phyloP scores from a whole-genome alignment of 805 yeast species.

The Komagataella populi region DNA sequence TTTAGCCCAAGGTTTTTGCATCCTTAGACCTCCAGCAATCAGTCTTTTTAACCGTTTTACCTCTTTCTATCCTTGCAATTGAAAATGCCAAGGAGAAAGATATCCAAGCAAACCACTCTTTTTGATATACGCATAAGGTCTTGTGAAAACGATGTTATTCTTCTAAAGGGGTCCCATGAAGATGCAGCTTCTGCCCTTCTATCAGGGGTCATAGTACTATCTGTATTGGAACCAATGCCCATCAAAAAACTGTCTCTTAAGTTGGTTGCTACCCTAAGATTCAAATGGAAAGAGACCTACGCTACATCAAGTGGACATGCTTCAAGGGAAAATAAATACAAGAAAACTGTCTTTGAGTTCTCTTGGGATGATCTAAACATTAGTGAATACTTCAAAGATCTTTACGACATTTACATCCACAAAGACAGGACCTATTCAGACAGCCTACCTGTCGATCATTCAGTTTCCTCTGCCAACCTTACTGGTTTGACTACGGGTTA shows the following conservation, averaged over 20 bases:
- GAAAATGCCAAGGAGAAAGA: not conserved
- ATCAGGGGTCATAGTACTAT: slow-evolving; percentile 65
- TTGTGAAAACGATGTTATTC: slow-evolving; percentile 63
- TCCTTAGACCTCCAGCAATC: not conserved
- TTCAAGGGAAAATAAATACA: slow-evolving; percentile 35
- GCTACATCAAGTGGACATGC: slow-evolving; percentile 29
- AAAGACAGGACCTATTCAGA: not conserved
- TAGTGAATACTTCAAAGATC: slow-evolving; percentile 17
- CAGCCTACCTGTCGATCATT: not conserved
- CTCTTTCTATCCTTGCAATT: not conserved
- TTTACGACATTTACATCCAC: slow-evolving; percentile 1
- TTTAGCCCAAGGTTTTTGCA: not conserved
- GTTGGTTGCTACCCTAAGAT: slow-evolving; percentile 50
- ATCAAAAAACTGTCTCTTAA: slow-evolving; percentile 52
- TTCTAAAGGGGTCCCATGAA: slow-evolving; percentile 64
- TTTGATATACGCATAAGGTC: slow-evolving; percentile 46
- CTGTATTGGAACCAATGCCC: slow-evolving; percentile 61
- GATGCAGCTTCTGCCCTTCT: slow-evolving; percentile 70
- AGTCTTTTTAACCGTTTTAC: not conserved
- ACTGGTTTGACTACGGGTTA: slow-evolving; percentile 17
- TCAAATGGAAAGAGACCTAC: slow-evolving; percentile 49
- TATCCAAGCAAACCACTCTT: slow-evolving; percentile 12
- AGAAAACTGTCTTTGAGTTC: slow-evolving; percentile 59
- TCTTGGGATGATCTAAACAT: slow-evolving; percentile 62
- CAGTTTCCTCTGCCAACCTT: slow-evolving; percentile 4